Percentiles rank a stretch among this genome's conserved stretches.
phyloP scores from a whole-genome alignment of 805 yeast species.

The Zygoascus tannicola region DNA sequence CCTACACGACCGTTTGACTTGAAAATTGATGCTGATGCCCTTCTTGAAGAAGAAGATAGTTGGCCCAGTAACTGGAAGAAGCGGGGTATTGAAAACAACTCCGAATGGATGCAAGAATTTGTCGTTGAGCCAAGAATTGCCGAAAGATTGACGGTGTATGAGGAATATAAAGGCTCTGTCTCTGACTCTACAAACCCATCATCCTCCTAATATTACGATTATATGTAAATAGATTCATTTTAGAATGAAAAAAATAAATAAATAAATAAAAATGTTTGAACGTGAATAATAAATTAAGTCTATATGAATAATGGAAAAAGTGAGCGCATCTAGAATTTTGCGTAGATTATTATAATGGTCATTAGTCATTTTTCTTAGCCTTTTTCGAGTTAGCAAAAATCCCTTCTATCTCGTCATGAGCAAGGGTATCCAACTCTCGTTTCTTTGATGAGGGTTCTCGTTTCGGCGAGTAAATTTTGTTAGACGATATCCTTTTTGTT shows the following conservation, averaged over 20 bases:
- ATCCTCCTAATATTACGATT: no score
- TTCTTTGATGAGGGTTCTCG: background rate
- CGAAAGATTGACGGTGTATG: conserved; percentile 33
- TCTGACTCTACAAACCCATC: no score
- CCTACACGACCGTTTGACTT: conserved; percentile 45
- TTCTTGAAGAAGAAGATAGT: conserved; percentile 60
- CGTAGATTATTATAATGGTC: no score
- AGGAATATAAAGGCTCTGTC: conserved; percentile 3
- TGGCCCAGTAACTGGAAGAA: conserved; percentile 86
- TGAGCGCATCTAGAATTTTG: no score
- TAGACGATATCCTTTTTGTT: background rate
- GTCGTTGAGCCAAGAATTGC: conserved; percentile 59
- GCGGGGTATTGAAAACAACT: conserved; percentile 57
- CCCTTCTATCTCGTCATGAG: conserved; percentile 20
- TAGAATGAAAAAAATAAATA: background rate
- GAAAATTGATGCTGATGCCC: conserved; percentile 33
- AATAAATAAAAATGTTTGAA: conserved; percentile 1
- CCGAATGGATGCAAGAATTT: conserved; percentile 84
- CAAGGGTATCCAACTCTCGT: background rate
- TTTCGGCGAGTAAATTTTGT: no score
- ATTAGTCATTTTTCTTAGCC: conserved; percentile 2
- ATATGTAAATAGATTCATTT: background rate
- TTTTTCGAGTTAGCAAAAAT: conserved; percentile 16
- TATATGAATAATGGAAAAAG: no score
- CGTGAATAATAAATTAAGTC: no score